These are phyloP conservation scores for Ophiocordyceps camponoti-leonardi DNA, from an alignment of 2,329 filamentous ascomycete species.

Conservation along the genomic window DNA sequence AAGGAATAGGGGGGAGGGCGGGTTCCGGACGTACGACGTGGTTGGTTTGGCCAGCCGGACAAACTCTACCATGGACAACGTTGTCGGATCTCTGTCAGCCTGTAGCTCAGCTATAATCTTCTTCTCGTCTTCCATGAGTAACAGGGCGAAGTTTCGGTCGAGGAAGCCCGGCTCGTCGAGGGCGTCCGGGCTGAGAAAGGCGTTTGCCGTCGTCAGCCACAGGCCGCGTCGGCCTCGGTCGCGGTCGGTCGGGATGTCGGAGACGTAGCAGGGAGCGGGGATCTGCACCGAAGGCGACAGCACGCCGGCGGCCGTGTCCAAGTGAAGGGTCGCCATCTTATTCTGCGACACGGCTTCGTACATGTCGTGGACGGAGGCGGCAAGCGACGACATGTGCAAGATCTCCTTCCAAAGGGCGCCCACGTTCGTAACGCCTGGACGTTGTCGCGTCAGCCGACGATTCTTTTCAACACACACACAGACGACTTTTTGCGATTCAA, in stretches of 20 bases:
- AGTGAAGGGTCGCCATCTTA: constrained; percentile 68
- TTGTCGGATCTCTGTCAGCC: constrained; percentile 57
- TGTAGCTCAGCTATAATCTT: constrained; percentile 59
- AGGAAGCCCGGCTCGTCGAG: constrained; percentile 49
- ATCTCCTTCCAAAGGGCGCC: constrained; percentile 54
- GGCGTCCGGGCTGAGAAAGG: constrained; percentile 51
- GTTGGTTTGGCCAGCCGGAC: constrained; percentile 57
- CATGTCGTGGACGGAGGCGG: constrained; percentile 65
- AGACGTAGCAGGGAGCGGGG: constrained; percentile 49
- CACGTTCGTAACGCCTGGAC: constrained; percentile 35
- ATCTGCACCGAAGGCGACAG: constrained; percentile 48
- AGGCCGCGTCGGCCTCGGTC: constrained; percentile 57
- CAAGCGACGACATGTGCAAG: constrained; percentile 56
- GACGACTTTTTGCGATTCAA: no score
- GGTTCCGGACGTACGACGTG: constrained; percentile 30
- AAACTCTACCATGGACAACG: constrained; percentile 64
- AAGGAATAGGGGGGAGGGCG: background rate
- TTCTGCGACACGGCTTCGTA: constrained; percentile 69
- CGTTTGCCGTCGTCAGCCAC: constrained; percentile 77
- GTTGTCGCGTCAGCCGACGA: background rate
- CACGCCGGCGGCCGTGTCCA: constrained; percentile 44
- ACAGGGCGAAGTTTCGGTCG: constrained; percentile 72
- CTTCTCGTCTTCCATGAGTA: constrained; percentile 70
- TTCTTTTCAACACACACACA: background rate
- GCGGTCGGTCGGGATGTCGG: constrained; percentile 52